Percentiles rank a stretch among this genome's conserved stretches.
phyloP scores from a whole-genome alignment of 2,329 filamentous ascomycete genomes.

The Aaosphaeria pasadenensis region DNA sequence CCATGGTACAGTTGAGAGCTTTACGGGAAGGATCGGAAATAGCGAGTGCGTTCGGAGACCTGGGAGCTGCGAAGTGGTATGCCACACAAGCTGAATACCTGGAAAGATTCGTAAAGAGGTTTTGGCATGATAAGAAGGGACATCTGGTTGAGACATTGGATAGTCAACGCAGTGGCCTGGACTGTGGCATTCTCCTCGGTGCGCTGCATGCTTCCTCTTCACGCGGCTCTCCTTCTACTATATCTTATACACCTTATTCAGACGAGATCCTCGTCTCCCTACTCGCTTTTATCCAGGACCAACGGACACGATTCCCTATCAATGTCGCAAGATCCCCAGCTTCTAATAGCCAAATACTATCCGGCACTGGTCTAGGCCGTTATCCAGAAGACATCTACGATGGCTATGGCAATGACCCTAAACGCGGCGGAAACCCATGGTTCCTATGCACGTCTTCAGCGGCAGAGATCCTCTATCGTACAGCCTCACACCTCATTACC shows the following conservation, averaged over 20 bases:
- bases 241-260: slow-evolving; percentile 32
- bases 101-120: slow-evolving; percentile 30
- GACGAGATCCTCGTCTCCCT: slow-evolving; percentile 38
- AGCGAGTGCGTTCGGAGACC: slow-evolving; percentile 31
- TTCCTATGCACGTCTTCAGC: slow-evolving; percentile 44
- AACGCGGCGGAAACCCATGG: slow-evolving; percentile 38
- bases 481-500: slow-evolving; percentile 25
- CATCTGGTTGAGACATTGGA: slow-evolving; percentile 37
- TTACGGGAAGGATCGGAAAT: slow-evolving; percentile 34
- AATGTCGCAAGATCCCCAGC: slow-evolving; percentile 22
- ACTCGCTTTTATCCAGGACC: slow-evolving; percentile 32
- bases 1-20: slow-evolving; percentile 36
- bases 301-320: slow-evolving; percentile 37
- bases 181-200: slow-evolving; percentile 39
- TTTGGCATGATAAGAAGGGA: slow-evolving; percentile 36
- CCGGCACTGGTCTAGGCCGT: slow-evolving; percentile 39
- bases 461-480: slow-evolving; percentile 39
- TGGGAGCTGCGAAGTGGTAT: slow-evolving; percentile 40
- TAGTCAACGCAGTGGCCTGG: slow-evolving; percentile 31
- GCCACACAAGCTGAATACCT: slow-evolving; percentile 33
- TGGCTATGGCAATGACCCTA: slow-evolving; percentile 29
- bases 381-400: slow-evolving; percentile 45
- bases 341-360: slow-evolving; percentile 4
- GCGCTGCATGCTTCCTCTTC: slow-evolving; percentile 33
- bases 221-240: slow-evolving; percentile 10